A percentile compares a stretch with the other conserved stretches of the same genome.
phyloP scores from a whole-genome alignment of 352 stramenopile species.

The Thraustochytrium striatum region DNA sequence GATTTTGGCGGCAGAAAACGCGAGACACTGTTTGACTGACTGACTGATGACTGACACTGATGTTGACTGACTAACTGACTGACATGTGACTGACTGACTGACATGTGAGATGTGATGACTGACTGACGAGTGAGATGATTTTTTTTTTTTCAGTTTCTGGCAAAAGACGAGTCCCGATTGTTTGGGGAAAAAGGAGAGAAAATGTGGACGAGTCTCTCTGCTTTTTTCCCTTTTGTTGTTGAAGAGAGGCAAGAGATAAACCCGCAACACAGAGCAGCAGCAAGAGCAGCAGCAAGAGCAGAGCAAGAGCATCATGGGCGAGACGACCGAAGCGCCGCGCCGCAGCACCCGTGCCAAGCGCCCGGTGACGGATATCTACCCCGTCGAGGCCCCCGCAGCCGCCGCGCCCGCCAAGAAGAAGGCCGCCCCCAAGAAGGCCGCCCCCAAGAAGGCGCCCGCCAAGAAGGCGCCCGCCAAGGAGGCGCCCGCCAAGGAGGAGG shows the following conservation, averaged over 20 bases:
- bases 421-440: constrained; percentile 17
- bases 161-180: too few species aligned
- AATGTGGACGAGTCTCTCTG: neutral
- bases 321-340: neutral
- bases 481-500: neutral
- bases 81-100: too few species aligned
- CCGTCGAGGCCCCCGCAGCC: neutral
- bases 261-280: neutral
- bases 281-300: neutral
- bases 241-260: neutral
- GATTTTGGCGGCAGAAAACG: neutral
- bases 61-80: neutral
- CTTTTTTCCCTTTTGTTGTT: neutral
- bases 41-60: neutral
- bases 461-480: constrained; percentile 4
- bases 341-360: neutral
- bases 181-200: neutral
- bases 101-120: too few species aligned
- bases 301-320: neutral
- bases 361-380: neutral
- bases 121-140: too few species aligned
- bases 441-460: neutral
- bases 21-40: neutral
- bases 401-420: neutral
- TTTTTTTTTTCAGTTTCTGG: too few species aligned